Evolutionary conservation across 2,329 filamentous ascomycete species (phyloP), one percentile per base, ranked within the genome.

Genomic region (Elsinoe batatas): DNA sequence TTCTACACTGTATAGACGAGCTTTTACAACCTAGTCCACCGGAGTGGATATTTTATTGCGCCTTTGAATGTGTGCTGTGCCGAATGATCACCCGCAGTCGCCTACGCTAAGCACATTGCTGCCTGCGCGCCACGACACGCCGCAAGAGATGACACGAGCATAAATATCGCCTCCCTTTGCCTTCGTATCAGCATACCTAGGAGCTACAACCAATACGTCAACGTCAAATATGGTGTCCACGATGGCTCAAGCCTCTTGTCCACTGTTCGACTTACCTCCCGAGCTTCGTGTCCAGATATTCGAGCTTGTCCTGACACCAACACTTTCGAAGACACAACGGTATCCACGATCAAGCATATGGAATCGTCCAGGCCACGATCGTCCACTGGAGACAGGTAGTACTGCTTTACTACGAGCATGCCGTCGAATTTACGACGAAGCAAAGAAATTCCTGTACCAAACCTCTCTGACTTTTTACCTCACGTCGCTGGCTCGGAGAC

Each of bases 251-350:
- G 15, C 15, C 15, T 6, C 38, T 42, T 42, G 38, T 18, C 18
- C 38, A 2, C 38, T 42, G 38, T 42, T 32, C 32, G 26, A 12
- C 13, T 15, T 54, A 11, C 51, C 51, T 12, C n/a, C 37, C n/a
- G 69, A 71, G 57, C 62, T 70, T 40, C 60, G 70, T n/a, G 61
- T 64, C 32, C 38, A 64, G 13, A 70, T 72, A 50, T 72, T 68
- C 61, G 59, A 61, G 20, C 65, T 65, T 36, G 67, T 65, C 6
- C 60, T 69, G 0, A 63, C 64, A 11, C 67, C 66, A 17, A 64
- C 58, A 43, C 61, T 64, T 54, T 64, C 61, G 59, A 58, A 54
- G 20, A 60, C 56, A 4, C 44, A 54, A 12, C 40, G 44, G 18
- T 69, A 65, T 54, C 59, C 61, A 7, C 55, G 61, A 18, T 62